Percentiles rank a stretch among this genome's conserved stretches.
Conservation (phyloP, 768 basidiomycete genomes). For the Auriculariales sp. region DNA sequence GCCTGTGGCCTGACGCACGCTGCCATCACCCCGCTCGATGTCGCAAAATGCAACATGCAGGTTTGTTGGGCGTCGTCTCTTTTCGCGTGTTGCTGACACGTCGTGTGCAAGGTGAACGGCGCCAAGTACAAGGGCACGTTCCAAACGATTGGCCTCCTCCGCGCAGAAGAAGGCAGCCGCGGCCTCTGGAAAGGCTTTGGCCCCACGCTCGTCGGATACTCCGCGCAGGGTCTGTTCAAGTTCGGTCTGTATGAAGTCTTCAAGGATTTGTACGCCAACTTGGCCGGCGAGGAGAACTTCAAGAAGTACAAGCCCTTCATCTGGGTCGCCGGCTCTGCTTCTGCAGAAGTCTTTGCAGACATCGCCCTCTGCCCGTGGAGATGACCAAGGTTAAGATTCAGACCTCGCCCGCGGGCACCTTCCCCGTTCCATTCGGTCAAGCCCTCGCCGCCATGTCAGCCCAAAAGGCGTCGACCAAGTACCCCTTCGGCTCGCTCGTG, state of each 20-base stretch:
- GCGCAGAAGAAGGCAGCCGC: constrained; percentile 66
- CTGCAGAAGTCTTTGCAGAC: constrained; percentile 91
- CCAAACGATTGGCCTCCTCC: constrained; percentile 44
- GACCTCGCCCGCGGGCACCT: constrained; percentile 58
- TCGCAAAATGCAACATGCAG: constrained; percentile 90
- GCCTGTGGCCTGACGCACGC: constrained; percentile 84
- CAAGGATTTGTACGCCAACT: constrained; percentile 87
- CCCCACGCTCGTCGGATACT: constrained; percentile 87
- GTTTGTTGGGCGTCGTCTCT: no score
- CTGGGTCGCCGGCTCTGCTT: constrained; percentile 89
- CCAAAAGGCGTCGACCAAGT: constrained; percentile 58
- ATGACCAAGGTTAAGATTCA: constrained; percentile 90
- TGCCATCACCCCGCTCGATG: constrained; percentile 75
- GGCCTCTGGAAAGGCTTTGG: constrained; percentile 94
- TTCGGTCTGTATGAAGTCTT: constrained; percentile 95
- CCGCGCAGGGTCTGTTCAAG: constrained; percentile 95
- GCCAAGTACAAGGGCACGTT: constrained; percentile 56
- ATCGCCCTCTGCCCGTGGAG: constrained; percentile 91
- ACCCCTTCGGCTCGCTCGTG: constrained; percentile 72
- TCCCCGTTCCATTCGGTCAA: constrained; percentile 61
- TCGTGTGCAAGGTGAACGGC: constrained; percentile 79
- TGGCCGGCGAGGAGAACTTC: constrained; percentile 70
- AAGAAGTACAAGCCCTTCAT: constrained; percentile 76
- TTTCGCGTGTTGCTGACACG: no score
- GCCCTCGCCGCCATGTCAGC: constrained; percentile 58